phyloP scores from a whole-genome alignment of 2,329 filamentous ascomycete genomes.

The Sporothrix protearum region DNA sequence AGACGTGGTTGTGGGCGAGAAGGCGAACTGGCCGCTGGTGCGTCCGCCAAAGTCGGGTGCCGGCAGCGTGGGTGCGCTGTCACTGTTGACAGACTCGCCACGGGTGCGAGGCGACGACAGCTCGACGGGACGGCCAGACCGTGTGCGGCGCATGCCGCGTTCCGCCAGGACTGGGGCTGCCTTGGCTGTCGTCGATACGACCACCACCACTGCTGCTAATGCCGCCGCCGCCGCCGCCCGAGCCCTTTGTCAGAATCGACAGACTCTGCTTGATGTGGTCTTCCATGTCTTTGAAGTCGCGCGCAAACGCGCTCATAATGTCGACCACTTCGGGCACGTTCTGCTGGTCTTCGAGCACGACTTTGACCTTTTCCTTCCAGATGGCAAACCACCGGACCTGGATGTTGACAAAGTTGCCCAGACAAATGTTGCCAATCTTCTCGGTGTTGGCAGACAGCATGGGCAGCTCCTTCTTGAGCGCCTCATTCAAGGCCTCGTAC shows the following conservation, averaged over 20 bases:
- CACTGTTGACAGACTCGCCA: slow-evolving; percentile 59
- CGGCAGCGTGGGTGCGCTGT: slow-evolving; percentile 60
- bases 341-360: slow-evolving; percentile 64
- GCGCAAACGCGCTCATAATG: slow-evolving; percentile 72
- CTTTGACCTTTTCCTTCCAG: slow-evolving; percentile 78
- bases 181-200: slow-evolving; percentile 26
- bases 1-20: slow-evolving; percentile 46
- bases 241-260: slow-evolving; percentile 73
- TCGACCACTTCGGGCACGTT: slow-evolving; percentile 63
- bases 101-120: slow-evolving; percentile 51
- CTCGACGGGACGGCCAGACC: slow-evolving; percentile 47
- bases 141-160: slow-evolving; percentile 43
- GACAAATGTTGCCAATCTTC: slow-evolving; percentile 75
- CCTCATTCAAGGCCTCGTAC: slow-evolving; percentile 87
- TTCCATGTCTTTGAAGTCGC: slow-evolving; percentile 74
- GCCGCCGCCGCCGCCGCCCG: slow-evolving; percentile 55
- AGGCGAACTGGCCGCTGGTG: slow-evolving; percentile 62
- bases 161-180: slow-evolving; percentile 17
- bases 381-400: slow-evolving; percentile 79
- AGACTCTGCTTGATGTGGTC: slow-evolving; percentile 63
- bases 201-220: slow-evolving; percentile 31
- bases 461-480: slow-evolving; percentile 87
- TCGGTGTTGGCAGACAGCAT: slow-evolving; percentile 78
- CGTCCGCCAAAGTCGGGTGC: slow-evolving; percentile 64
- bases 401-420: slow-evolving; percentile 78